These are phyloP conservation scores for Apiospora saccharicola DNA, from an alignment of 2,329 filamentous ascomycete species.

Conservation along the genomic window DNA sequence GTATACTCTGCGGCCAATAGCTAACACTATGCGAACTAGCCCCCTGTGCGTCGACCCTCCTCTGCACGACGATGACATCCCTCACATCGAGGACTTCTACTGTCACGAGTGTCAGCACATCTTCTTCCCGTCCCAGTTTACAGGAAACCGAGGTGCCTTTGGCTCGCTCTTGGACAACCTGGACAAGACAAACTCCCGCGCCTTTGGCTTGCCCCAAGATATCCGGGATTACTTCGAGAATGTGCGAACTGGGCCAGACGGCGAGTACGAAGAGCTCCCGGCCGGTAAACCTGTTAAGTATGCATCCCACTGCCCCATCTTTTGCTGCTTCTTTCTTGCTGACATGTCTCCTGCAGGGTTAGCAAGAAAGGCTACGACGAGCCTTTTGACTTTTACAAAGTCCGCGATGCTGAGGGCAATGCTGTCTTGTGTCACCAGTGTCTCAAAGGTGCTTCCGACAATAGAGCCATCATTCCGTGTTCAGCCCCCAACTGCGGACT, in stretches of 20 bases:
- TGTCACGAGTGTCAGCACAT: constrained; percentile 74
- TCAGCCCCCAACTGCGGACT: constrained; percentile 73
- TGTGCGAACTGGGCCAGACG: constrained; percentile 77
- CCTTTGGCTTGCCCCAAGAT: constrained; percentile 74
- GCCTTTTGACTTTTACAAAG: constrained; percentile 70
- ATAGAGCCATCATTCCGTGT: constrained; percentile 83
- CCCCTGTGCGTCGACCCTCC: constrained; percentile 88
- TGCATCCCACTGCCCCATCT: constrained; percentile 41
- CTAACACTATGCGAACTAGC: constrained; percentile 28
- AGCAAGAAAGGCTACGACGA: constrained; percentile 67
- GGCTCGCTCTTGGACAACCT: constrained; percentile 68
- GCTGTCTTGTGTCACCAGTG: constrained; percentile 81
- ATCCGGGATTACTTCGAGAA: constrained; percentile 82
- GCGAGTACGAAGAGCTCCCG: constrained; percentile 78
- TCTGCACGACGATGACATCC: constrained; percentile 59
- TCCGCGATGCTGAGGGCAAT: constrained; percentile 76
- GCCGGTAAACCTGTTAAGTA: constrained; percentile 62
- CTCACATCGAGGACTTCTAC: constrained; percentile 80
- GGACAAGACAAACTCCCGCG: constrained; percentile 72
- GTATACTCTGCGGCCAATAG: neutral
- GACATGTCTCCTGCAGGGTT: constrained; percentile 45
- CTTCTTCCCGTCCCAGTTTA: constrained; percentile 52
- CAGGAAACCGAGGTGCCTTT: constrained; percentile 64
- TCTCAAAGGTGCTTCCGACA: constrained; percentile 67
- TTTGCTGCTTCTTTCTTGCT: constrained; percentile 34